Evolutionary conservation across 345 rosid species (phyloP).

Genomic region (Pistacia atlantica): DNA sequence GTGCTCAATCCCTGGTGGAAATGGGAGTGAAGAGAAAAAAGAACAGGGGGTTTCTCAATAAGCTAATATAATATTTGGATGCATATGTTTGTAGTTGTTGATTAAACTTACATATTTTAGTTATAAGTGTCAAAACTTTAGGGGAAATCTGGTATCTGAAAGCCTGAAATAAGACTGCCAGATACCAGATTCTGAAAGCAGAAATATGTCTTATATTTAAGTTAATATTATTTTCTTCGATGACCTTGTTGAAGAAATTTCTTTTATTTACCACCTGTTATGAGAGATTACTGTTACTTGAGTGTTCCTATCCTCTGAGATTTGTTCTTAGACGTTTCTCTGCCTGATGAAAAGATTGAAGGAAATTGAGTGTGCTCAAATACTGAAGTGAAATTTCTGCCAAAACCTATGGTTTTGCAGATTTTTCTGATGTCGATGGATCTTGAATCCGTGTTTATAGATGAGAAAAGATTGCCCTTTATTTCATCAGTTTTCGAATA

Average conservation of each 20-base stretch:
- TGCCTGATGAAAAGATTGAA: too few species aligned
- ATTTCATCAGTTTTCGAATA: too few species aligned
- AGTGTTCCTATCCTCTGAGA: too few species aligned
- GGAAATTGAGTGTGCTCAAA: too few species aligned
- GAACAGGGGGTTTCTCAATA: conserved; percentile 9
- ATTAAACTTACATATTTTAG: background rate
- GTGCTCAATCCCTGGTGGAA: conserved; percentile 20
- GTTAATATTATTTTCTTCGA: conserved; percentile 2
- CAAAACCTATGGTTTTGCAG: too few species aligned
- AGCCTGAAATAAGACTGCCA: background rate
- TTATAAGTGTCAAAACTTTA: background rate
- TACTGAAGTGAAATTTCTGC: too few species aligned
- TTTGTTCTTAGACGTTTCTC: too few species aligned
- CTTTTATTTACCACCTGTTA: background rate
- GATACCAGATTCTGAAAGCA: conserved; percentile 3
- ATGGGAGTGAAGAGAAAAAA: conserved; percentile 5
- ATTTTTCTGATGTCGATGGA: too few species aligned
- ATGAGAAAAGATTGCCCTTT: too few species aligned
- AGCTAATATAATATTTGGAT: background rate
- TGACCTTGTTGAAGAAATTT: background rate
- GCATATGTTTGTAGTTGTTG: conserved; percentile 8
- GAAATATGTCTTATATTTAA: background rate
- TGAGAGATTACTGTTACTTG: background rate
- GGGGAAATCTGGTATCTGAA: background rate
- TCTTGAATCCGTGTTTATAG: too few species aligned